Percentiles rank a stretch among this genome's conserved stretches.
phyloP scores from a whole-genome alignment of 2,329 filamentous ascomycete genomes.

The Talaromyces funiculosus region DNA sequence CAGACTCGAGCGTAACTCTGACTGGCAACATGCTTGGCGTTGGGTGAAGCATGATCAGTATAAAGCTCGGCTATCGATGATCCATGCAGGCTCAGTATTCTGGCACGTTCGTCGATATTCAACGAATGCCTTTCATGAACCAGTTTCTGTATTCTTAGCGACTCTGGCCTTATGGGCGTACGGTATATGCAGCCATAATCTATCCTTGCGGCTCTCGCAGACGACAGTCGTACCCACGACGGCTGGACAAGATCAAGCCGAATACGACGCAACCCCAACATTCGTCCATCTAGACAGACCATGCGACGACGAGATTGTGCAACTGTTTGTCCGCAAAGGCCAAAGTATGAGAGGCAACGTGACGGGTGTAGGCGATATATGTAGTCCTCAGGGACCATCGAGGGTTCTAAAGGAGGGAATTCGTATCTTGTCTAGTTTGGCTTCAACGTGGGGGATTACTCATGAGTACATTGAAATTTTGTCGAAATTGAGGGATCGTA shows the following conservation, averaged over 20 bases:
- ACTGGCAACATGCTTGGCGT: slow-evolving; percentile 41
- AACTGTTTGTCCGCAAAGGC: slow-evolving; percentile 50
- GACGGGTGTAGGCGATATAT: slow-evolving; percentile 50
- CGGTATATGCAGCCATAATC: slow-evolving; percentile 27
- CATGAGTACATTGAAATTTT: slow-evolving; percentile 29
- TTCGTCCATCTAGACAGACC: slow-evolving; percentile 53
- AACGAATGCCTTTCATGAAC: slow-evolving; percentile 45
- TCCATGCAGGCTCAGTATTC: slow-evolving; percentile 49
- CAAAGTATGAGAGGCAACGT: slow-evolving; percentile 48
- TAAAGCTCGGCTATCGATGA: slow-evolving; percentile 53
- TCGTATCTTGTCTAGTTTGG: slow-evolving; percentile 30
- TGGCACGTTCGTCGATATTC: slow-evolving; percentile 50
- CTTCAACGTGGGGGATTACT: slow-evolving; percentile 32
- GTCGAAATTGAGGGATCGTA: slow-evolving; percentile 13
- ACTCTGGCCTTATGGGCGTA: slow-evolving; percentile 47
- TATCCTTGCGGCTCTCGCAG: slow-evolving; percentile 24
- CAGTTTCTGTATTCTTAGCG: slow-evolving; percentile 42
- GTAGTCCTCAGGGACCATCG: slow-evolving; percentile 32
- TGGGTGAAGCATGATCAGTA: slow-evolving; percentile 50
- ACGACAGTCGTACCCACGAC: background rate
- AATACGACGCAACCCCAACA: slow-evolving; percentile 27
- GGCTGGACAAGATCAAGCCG: slow-evolving; percentile 9
- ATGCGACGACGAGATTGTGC: slow-evolving; percentile 54
- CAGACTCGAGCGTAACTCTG: slow-evolving; percentile 24
- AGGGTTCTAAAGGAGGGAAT: slow-evolving; percentile 36